phyloP scores from a whole-genome alignment of 192 early-diverging fungal species.

The Coemansia sp. region DNA sequence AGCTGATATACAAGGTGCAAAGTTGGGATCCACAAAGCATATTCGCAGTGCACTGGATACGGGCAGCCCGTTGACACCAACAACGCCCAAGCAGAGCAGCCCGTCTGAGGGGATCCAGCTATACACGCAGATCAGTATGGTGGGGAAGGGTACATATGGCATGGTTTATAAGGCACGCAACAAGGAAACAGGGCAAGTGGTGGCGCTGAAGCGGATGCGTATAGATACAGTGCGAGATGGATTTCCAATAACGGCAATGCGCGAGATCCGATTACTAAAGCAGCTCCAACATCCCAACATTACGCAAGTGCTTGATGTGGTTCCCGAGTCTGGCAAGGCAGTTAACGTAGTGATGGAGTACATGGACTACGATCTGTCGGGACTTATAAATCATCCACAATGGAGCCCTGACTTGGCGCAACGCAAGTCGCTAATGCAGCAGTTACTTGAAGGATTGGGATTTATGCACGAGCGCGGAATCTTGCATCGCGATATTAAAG shows the following conservation, averaged over 20 bases:
- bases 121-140: slow-evolving; percentile 73
- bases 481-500: slow-evolving; percentile 93
- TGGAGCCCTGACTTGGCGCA: slow-evolving; percentile 67
- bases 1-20: not conserved
- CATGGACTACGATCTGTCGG: slow-evolving; percentile 84
- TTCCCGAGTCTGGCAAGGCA: slow-evolving; percentile 64
- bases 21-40: not conserved
- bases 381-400: slow-evolving; percentile 71
- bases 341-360: slow-evolving; percentile 87
- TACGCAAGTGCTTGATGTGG: slow-evolving; percentile 70
- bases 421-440: slow-evolving; percentile 83
- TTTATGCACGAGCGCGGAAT: slow-evolving; percentile 84
- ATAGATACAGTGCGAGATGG: slow-evolving; percentile 80
- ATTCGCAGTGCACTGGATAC: not conserved
- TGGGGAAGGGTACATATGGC: slow-evolving; percentile 83
- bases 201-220: slow-evolving; percentile 80
- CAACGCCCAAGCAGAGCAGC: slow-evolving; percentile 44
- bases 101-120: slow-evolving; percentile 56
- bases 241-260: slow-evolving; percentile 85
- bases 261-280: slow-evolving; percentile 78
- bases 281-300: slow-evolving; percentile 69
- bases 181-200: slow-evolving; percentile 64
- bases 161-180: slow-evolving; percentile 83
- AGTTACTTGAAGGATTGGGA: slow-evolving; percentile 81
- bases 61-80: slow-evolving; percentile 38